A percentile compares a stretch with the other conserved stretches of the same genome.
Conservation (phyloP, 2,329 filamentous ascomycete species). For the Tothia fuscella region DNA sequence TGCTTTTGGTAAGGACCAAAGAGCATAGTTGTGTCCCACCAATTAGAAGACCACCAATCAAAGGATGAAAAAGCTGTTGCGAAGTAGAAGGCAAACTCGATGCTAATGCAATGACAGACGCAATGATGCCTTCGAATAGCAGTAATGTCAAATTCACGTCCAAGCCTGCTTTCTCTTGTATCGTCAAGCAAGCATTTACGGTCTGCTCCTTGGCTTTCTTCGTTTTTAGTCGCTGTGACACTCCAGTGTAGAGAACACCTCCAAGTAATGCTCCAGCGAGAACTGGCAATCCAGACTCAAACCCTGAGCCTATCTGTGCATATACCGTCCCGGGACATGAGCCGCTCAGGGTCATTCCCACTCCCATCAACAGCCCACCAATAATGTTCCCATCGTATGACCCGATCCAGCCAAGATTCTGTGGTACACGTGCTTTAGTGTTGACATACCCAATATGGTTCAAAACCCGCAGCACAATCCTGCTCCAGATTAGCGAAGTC, state of each 20-base stretch:
- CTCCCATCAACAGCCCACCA: constrained; percentile 49
- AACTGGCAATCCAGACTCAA: constrained; percentile 40
- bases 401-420: constrained; percentile 41
- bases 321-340: constrained; percentile 55
- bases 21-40: constrained; percentile 47
- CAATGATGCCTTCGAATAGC: constrained; percentile 32
- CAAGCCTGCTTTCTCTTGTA: constrained; percentile 28
- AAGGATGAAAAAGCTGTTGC: constrained; percentile 31
- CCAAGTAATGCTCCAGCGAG: constrained; percentile 44
- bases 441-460: constrained; percentile 21
- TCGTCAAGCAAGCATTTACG: not conserved
- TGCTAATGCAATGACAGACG: constrained; percentile 30
- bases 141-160: constrained; percentile 27
- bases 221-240: constrained; percentile 3
- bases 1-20: constrained; percentile 38
- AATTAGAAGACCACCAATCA: constrained; percentile 47
- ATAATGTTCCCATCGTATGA: constrained; percentile 53
- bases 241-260: constrained; percentile 29
- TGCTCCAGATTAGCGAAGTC: not conserved
- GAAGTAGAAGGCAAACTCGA: constrained; percentile 21
- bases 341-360: constrained; percentile 55
- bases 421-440: constrained; percentile 36
- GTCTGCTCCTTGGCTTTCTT: not conserved
- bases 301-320: constrained; percentile 44
- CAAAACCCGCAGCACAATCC: constrained; percentile 8